Evolutionary conservation across 345 rosid genomes (phyloP), one percentile per base, ranked within the genome.

Genomic region (Citrus cavaleriei): DNA sequence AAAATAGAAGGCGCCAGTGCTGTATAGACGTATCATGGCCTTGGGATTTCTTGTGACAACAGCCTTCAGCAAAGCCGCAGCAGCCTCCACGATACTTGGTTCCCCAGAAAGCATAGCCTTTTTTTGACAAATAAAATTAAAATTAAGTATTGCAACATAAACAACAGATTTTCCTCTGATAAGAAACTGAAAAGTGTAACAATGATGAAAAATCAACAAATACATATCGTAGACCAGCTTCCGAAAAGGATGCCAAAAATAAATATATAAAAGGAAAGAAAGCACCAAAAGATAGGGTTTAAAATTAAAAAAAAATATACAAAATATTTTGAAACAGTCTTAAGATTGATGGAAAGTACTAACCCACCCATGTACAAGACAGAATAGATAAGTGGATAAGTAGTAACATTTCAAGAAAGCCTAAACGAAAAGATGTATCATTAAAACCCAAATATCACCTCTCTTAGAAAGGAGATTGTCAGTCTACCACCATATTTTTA

Each of bases 31-130:
- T 68, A 92, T 86, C 98, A 96, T 94, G 76, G 99, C 98, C 86
- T 94, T 96, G 49, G 98, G 98, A 88, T 96, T 96, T 93, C 98
- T 90, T 59, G 98, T 96, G 73, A 96, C 97, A 83, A 94, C 87
- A 74, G 94, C 98, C 88, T 94, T 96, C 85, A 96, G 82, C 85
- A 96, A 86, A 63, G 97, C 89, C 42, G 99, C 99, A 81, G 95
- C 92, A 81, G 93, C 89, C 89, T 96, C 99, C 82, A 96, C 99
- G 70, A 94, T 93, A 78, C 87, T 91, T 79, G 99, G 99, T 82
- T 94, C 98, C 40, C 99, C 99, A 77, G 93, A 96, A 78, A 96
- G 99, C 78, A 94, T 87, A 74, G 93, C 97, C 99, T 96, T 77
- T 82, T 62, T 66, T 64, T 38, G 61, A 74, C 68, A 76, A 34